A percentile compares a stretch with the other conserved stretches of the same genome.
phyloP scores from a whole-genome alignment of 2,329 filamentous ascomycete species.

The Curvularia sp. region DNA sequence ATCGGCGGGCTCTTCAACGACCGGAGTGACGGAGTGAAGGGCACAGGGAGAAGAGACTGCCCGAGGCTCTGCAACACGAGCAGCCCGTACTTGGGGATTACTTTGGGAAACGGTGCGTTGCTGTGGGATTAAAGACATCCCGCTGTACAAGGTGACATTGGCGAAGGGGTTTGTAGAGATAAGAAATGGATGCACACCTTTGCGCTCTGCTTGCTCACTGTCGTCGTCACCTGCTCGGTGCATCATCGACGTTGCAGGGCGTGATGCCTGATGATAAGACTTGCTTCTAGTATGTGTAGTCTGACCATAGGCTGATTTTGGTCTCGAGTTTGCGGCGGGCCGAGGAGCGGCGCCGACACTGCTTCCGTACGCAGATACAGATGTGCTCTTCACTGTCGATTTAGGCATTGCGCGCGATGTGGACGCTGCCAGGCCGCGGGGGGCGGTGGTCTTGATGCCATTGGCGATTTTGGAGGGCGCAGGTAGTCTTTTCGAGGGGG shows the following conservation, averaged over 20 bases:
- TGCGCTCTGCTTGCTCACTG: conserved; percentile 50
- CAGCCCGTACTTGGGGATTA: conserved; percentile 25
- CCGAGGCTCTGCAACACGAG: conserved; percentile 25
- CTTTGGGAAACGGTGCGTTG: conserved; percentile 28
- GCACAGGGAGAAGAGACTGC: conserved; percentile 39
- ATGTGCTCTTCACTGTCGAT: conserved; percentile 54
- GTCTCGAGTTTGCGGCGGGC: conserved; percentile 53
- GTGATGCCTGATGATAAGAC: conserved; percentile 54
- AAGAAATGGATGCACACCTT: conserved; percentile 56
- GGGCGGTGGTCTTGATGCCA: conserved; percentile 57
- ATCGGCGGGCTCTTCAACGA: conserved; percentile 42
- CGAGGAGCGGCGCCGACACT: conserved; percentile 61
- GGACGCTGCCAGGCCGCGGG: conserved; percentile 49
- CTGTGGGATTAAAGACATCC: conserved; percentile 27
- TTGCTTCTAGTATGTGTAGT: conserved; percentile 55
- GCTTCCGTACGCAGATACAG: conserved; percentile 61
- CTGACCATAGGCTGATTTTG: conserved; percentile 58
- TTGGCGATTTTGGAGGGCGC: conserved; percentile 52
- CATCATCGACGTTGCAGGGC: conserved; percentile 52
- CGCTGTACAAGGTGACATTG: conserved; percentile 43
- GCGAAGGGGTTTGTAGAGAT: conserved; percentile 47
- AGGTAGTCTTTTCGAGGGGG: conserved; percentile 53
- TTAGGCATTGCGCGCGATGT: conserved; percentile 53
- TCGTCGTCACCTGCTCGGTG: conserved; percentile 53
- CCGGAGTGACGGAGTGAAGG: conserved; percentile 32